These are phyloP conservation scores for Jatropha podagrica DNA, from an alignment of 441 rosid species.

Conservation along the genomic window DNA sequence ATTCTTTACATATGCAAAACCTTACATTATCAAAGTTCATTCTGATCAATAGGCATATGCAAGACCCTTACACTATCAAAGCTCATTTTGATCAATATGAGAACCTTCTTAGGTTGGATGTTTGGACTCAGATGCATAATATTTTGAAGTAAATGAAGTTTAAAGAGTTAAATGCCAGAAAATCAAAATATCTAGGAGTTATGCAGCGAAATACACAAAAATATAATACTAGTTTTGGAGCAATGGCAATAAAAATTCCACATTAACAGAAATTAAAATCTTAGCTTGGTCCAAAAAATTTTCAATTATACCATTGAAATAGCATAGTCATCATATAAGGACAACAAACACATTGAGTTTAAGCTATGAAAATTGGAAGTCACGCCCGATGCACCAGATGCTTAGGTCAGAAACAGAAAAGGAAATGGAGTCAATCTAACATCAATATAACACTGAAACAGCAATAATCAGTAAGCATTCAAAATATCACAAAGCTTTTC, in stretches of 20 bases:
- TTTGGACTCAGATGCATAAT: background rate
- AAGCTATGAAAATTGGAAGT: background rate
- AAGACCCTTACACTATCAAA: background rate
- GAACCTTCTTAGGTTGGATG: background rate
- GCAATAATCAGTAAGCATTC: background rate
- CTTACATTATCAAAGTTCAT: background rate
- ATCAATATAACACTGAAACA: background rate
- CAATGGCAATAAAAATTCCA: background rate
- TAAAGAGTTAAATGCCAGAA: background rate
- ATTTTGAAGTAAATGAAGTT: background rate
- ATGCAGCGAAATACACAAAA: background rate
- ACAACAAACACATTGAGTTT: background rate
- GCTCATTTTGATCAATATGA: background rate
- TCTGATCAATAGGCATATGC: too few relatives aligned
- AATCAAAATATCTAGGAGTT: background rate
- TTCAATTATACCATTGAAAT: background rate
- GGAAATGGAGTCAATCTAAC: background rate
- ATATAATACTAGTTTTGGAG: background rate
- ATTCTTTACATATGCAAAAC: background rate
- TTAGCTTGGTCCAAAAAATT: background rate
- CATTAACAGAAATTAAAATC: background rate
- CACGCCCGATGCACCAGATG: background rate
- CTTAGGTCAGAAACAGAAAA: background rate
- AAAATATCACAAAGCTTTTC: background rate
- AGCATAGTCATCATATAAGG: background rate